These are phyloP conservation scores for Clitocybe nebularis DNA, from an alignment of 1,284 basidiomycete genomes.

Conservation along the genomic window DNA sequence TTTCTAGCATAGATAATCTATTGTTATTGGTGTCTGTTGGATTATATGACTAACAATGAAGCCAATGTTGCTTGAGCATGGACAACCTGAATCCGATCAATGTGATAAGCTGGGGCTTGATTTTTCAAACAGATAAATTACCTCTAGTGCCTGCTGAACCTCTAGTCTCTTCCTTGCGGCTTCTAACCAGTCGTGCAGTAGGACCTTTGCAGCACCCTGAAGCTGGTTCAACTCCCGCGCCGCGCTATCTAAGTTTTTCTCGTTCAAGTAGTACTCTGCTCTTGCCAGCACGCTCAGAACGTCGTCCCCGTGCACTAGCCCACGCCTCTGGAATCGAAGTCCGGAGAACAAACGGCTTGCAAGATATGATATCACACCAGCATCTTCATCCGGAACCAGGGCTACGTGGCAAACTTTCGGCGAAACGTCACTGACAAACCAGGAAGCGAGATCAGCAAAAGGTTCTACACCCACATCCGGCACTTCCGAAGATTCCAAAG, in stretches of 20 bases:
- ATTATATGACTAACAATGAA: conserved; percentile 61
- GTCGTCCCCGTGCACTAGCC: conserved; percentile 76
- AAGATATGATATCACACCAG: conserved; percentile 86
- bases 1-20: no score
- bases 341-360: conserved; percentile 75
- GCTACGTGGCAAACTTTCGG: conserved; percentile 87
- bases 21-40: no score
- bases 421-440: conserved; percentile 85
- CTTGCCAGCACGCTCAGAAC: conserved; percentile 84
- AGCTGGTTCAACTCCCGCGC: conserved; percentile 91
- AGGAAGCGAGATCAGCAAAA: conserved; percentile 82
- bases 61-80: conserved; percentile 69
- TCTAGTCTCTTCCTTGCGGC: conserved; percentile 88
- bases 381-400: conserved; percentile 85
- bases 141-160: conserved; percentile 91
- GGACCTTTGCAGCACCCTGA: conserved; percentile 77
- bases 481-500: conserved; percentile 71
- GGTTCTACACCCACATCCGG: conserved; percentile 89
- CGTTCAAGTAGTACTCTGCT: conserved; percentile 87
- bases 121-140: conserved; percentile 31
- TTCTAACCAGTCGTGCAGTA: conserved; percentile 89
- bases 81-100: conserved; percentile 68
- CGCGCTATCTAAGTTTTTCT: conserved; percentile 92
- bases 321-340: conserved; percentile 77
- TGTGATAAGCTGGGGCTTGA: background rate